These are phyloP conservation scores for Candida sp. DNA, from an alignment of 1,139 yeast genomes.

Conservation along the genomic window DNA sequence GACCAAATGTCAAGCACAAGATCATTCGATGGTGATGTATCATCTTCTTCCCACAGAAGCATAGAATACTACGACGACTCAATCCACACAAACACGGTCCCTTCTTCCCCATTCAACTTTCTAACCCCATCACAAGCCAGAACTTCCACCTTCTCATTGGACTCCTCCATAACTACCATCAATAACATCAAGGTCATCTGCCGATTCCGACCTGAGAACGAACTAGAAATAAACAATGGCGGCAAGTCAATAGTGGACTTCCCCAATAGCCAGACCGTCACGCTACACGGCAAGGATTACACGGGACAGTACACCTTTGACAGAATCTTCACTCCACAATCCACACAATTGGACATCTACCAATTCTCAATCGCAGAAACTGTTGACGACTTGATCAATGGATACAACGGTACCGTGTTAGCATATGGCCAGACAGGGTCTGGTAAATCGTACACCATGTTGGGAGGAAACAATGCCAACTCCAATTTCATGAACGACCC, in stretches of 20 bases:
- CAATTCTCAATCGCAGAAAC: constrained; percentile 60
- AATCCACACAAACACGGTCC: neutral
- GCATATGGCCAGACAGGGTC: constrained; percentile 94
- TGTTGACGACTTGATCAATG: constrained; percentile 72
- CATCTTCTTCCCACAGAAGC: constrained; percentile 6
- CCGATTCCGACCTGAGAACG: constrained; percentile 61
- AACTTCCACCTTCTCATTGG: constrained; percentile 5
- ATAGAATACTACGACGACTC: constrained; percentile 8
- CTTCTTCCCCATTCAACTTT: constrained; percentile 5
- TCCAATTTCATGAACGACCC: constrained; percentile 15
- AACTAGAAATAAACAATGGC: constrained; percentile 29
- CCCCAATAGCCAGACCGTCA: constrained; percentile 27
- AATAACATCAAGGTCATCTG: constrained; percentile 65
- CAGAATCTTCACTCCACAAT: constrained; percentile 55
- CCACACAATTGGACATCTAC: constrained; percentile 66
- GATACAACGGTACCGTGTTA: constrained; percentile 84
- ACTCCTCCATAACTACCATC: constrained; percentile 1
- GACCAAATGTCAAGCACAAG: constrained; percentile 4
- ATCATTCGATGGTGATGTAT: constrained; percentile 5
- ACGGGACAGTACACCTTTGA: constrained; percentile 64
- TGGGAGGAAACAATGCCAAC: constrained; percentile 48
- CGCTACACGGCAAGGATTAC: constrained; percentile 32
- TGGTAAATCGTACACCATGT: constrained; percentile 88
- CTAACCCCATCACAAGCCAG: constrained; percentile 8
- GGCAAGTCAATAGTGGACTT: constrained; percentile 18